Conservation (phyloP, 2,329 filamentous ascomycete genomes). For the Phyllosticta citribraziliensis region DNA sequence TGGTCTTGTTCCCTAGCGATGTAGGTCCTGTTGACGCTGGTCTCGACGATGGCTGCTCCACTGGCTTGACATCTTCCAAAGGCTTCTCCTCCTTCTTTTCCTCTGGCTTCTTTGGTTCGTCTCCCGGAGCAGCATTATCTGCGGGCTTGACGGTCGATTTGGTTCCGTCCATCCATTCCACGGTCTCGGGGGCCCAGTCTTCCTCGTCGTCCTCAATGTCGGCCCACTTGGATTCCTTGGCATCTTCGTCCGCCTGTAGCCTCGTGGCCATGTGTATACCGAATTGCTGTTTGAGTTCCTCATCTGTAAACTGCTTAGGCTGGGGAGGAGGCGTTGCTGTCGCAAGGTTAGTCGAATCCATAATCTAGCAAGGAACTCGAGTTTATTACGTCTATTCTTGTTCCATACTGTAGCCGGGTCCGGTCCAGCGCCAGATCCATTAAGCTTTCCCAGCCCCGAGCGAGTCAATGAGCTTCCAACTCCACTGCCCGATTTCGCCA, state of each 20-base stretch:
- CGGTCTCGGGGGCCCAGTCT: constrained; percentile 75
- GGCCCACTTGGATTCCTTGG: constrained; percentile 75
- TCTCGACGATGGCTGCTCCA: constrained; percentile 19
- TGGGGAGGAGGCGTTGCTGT: constrained; percentile 55
- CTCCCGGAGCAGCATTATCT: constrained; percentile 26
- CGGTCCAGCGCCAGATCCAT: constrained; percentile 51
- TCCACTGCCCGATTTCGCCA: constrained; percentile 62
- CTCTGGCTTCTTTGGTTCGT: constrained; percentile 15
- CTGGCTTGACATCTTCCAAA: constrained; percentile 31
- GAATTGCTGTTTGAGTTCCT: constrained; percentile 74
- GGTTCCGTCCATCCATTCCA: constrained; percentile 82
- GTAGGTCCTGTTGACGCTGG: constrained; percentile 20
- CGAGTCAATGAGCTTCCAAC: constrained; percentile 46
- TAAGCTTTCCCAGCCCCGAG: constrained; percentile 44
- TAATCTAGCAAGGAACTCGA: background rate
- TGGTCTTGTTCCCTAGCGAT: constrained; percentile 34
- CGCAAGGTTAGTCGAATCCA: background rate
- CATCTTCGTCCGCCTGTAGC: constrained; percentile 61
- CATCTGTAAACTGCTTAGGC: constrained; percentile 74
- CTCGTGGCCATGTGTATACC: constrained; percentile 78
- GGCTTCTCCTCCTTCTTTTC: constrained; percentile 17
- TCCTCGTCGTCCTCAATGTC: constrained; percentile 86
- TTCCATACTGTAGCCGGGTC: constrained; percentile 77
- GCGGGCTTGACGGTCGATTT: constrained; percentile 64
- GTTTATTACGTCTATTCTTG: constrained; percentile 62